These are phyloP conservation scores for Diaporthe amygdali DNA, from an alignment of 2,329 filamentous ascomycete species.

Conservation along the genomic window DNA sequence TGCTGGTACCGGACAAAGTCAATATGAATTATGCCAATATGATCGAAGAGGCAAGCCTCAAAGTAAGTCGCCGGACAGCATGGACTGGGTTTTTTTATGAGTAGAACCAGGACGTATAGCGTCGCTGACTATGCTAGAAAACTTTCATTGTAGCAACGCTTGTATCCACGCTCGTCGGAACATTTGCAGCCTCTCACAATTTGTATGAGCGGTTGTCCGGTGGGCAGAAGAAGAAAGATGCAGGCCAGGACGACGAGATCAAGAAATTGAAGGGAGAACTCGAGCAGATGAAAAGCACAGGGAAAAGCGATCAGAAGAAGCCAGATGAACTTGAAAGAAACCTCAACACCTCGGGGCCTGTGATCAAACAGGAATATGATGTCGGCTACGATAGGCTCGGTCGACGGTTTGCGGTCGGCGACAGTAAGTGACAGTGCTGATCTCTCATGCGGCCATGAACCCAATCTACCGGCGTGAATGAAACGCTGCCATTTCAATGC, in stretches of 20 bases:
- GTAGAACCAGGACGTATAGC: not conserved
- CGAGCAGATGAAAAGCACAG: conserved; percentile 27
- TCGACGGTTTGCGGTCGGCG: conserved; percentile 40
- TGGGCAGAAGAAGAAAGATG: conserved; percentile 38
- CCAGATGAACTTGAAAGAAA: conserved; percentile 34
- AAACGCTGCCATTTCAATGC: conserved; percentile 1
- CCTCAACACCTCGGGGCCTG: conserved; percentile 36
- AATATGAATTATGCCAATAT: conserved; percentile 38
- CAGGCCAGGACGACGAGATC: conserved; percentile 38
- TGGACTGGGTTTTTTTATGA: accelerated
- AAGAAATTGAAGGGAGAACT: conserved; percentile 34
- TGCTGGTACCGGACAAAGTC: conserved; percentile 18
- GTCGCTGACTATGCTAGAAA: conserved; percentile 32
- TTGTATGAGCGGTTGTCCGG: conserved; percentile 40
- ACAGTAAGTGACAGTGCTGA: conserved; percentile 30
- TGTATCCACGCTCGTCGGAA: conserved; percentile 43
- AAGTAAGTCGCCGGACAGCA: conserved; percentile 30
- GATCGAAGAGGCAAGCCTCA: conserved; percentile 42
- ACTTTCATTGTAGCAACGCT: conserved; percentile 45
- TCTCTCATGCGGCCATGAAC: not conserved
- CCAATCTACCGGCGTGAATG: not conserved
- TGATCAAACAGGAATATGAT: conserved; percentile 41
- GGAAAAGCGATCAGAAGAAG: conserved; percentile 14
- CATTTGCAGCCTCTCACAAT: conserved; percentile 42
- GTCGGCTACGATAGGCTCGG: conserved; percentile 37